A percentile compares a stretch with the other conserved stretches of the same genome.
Evolutionary conservation across 169 alveolate genomes (phyloP).

Genomic region (Plasmodium berghei): DNA sequence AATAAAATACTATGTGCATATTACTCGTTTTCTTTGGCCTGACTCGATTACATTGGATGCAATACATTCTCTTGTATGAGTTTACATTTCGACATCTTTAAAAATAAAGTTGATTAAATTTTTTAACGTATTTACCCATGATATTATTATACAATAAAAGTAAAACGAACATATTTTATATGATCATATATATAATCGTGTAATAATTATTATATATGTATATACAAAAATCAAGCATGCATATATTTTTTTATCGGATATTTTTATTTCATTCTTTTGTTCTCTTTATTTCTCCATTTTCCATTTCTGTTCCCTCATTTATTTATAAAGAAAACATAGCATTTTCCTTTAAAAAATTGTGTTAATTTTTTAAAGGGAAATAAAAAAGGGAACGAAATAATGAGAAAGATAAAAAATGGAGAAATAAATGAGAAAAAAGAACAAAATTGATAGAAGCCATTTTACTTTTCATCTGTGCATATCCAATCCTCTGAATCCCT

Average conservation of each 20-base stretch:
- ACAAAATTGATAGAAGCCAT: not conserved
- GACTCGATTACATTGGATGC: conserved; percentile 84
- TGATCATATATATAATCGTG: conserved; percentile 5
- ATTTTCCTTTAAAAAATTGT: not conserved
- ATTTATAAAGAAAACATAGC: not conserved
- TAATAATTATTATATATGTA: not conserved
- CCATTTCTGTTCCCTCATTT: not conserved
- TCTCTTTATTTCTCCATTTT: not conserved
- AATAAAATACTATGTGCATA: not conserved
- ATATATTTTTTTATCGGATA: not conserved
- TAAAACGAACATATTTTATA: not conserved
- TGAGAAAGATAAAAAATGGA: not conserved
- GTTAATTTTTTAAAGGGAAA: not conserved
- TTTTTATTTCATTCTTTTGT: not conserved
- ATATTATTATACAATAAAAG: conserved; percentile 5
- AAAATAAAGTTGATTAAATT: conserved; percentile 17
- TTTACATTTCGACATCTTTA: conserved; percentile 86
- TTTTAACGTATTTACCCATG: conserved; percentile 6
- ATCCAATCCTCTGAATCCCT: conserved; percentile 59
- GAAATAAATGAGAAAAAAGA: not conserved
- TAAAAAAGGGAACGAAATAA: not conserved
- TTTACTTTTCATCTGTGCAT: conserved; percentile 74
- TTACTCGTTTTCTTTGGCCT: conserved; percentile 78
- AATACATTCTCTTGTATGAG: conserved; percentile 85
- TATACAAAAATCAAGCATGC: not conserved